Base-by-base conservation (phyloP, 176 grass and related monocot genomes). In the Triticum timopheevii region DNA sequence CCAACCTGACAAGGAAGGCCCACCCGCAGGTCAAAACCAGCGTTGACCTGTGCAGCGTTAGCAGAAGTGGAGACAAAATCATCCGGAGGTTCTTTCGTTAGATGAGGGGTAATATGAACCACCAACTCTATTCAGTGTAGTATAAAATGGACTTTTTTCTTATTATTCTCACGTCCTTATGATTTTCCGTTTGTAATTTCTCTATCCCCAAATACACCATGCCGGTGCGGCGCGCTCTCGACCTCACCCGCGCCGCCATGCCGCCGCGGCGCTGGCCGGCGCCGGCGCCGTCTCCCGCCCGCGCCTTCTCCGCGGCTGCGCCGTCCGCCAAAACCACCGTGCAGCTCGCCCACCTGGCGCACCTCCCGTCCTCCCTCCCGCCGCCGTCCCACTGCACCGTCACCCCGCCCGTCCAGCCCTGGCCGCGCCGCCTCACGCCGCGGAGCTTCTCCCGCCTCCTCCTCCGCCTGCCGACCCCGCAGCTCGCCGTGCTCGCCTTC, bases 291-390 rank as follows among this genome's bases (percentile, higher is more conserved):
- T 44, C 19, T 86, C 58, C 2, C 13, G 35, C 56, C 33, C 74
- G 74, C 74, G 24, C 66, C 30, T 73, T 87, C 84, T 64, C 84
- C 63, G 33, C 88, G 9, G 75, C 84, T 0, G 31, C 24, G 23
- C 40, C 73, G 63, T 10, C 69, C 27, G 20, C 83, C 28, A 77
- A 38, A 17, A 8, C 89, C 20, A 87, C 80, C 10, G 80, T 84
- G 20, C 85, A 76, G 27, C 58, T 91, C 17, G 85, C 89, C 24
- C 89, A 91, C 80, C 89, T 91, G 3, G 75, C 76, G 22, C 35
- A 49, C 1, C 89, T 91, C 44, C 89, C 85, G 7, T 1, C 67
- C 0, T 76, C 85, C 3, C 81, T 91, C 24, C 89, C 85, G 5
- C 85, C 85, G 7, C 35, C 86, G 4, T 87, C 85, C 8, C 56